Conservation (phyloP, 805 yeast genomes). For the fission yeast (Schizosaccharomyces pombe) region DNA sequence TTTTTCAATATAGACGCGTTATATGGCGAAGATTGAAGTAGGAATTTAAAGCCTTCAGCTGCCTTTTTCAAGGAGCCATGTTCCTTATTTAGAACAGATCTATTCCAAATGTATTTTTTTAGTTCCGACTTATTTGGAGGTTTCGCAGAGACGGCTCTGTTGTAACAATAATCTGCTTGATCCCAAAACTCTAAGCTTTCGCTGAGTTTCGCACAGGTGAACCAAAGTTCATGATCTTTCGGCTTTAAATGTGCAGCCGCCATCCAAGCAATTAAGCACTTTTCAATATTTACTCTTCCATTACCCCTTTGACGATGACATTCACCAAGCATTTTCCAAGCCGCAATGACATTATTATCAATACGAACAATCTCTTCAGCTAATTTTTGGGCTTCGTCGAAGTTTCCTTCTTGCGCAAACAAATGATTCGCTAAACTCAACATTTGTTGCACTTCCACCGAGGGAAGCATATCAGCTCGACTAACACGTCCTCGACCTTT, state of each 20-base stretch:
- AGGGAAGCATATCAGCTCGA: conserved; percentile 18
- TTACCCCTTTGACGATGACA: conserved; percentile 1
- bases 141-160: conserved; percentile 33
- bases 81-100: conserved; percentile 46
- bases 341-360: conserved; percentile 57
- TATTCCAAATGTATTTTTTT: conserved; percentile 21
- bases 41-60: conserved; percentile 41
- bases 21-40: conserved; percentile 32
- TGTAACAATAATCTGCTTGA: conserved; percentile 61
- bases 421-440: conserved; percentile 60
- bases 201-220: conserved; percentile 29
- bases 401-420: conserved; percentile 37
- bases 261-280: conserved; percentile 62
- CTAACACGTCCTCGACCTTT: conserved; percentile 17
- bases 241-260: conserved; percentile 58
- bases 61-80: conserved; percentile 31
- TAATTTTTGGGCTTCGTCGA: conserved; percentile 17
- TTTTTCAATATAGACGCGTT: conserved; percentile 22
- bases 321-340: conserved; percentile 60
- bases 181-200: conserved; percentile 12
- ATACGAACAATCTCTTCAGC: conserved; percentile 37
- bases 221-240: conserved; percentile 58
- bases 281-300: conserved; percentile 19
- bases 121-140: conserved; percentile 27
- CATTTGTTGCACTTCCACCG: conserved; percentile 33